Conservation (phyloP, 2,329 filamentous ascomycete species). For the Alternaria gansuensis region DNA sequence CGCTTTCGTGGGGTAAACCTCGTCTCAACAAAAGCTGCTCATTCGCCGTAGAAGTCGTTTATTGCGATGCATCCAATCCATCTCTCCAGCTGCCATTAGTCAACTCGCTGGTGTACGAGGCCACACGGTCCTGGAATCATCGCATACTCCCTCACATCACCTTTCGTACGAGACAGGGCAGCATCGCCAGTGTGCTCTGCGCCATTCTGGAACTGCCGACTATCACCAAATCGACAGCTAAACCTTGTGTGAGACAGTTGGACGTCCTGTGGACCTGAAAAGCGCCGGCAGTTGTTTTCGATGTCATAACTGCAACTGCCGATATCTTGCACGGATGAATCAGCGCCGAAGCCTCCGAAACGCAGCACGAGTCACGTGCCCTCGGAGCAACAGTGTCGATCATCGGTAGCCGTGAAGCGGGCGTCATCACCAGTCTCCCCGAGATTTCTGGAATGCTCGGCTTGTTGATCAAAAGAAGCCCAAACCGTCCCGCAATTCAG, state of each 20-base stretch:
- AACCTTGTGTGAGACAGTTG: slow-evolving; percentile 18
- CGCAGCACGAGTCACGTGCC: slow-evolving; percentile 16
- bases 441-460: background rate
- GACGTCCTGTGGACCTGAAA: slow-evolving; percentile 20
- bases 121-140: slow-evolving; percentile 1
- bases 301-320: slow-evolving; percentile 30
- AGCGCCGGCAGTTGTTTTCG: slow-evolving; percentile 30
- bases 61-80: slow-evolving; percentile 12
- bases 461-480: background rate
- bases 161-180: background rate
- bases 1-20: slow-evolving; percentile 20
- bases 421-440: background rate
- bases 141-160: slow-evolving; percentile 11
- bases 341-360: slow-evolving; percentile 8
- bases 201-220: slow-evolving; percentile 32
- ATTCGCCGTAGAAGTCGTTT: slow-evolving; percentile 19
- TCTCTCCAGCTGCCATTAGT: slow-evolving; percentile 4
- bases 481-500: background rate
- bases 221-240: slow-evolving; percentile 16
- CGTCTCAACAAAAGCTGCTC: slow-evolving; percentile 11
- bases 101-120: background rate
- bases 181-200: slow-evolving; percentile 9
- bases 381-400: background rate
- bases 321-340: slow-evolving; percentile 12
- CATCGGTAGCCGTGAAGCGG: background rate